Conservation (phyloP, 2,329 filamentous ascomycete genomes). For the Xylaria sp. region DNA sequence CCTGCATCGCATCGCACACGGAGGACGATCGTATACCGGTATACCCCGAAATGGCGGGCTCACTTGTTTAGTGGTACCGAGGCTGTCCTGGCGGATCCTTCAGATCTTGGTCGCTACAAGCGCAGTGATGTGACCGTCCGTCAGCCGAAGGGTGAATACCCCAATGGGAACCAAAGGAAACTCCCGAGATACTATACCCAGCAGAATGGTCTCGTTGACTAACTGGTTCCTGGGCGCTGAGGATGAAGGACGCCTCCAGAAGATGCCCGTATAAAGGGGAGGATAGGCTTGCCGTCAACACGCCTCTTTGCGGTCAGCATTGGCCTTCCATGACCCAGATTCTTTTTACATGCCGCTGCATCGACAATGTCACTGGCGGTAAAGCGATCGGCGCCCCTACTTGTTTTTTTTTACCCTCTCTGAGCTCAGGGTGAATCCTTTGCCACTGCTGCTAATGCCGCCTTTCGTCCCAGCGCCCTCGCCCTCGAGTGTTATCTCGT, state of each 20-base stretch:
- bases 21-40: not conserved
- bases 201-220: slow-evolving; percentile 56
- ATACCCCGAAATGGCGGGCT: slow-evolving; percentile 5
- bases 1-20: slow-evolving; percentile 5
- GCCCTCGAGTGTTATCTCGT: slow-evolving; percentile 26
- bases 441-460: slow-evolving; percentile 69
- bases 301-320: slow-evolving; percentile 58
- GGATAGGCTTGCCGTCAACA: slow-evolving; percentile 60
- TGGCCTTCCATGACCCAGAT: slow-evolving; percentile 63
- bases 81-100: slow-evolving; percentile 40
- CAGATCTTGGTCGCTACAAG: slow-evolving; percentile 49
- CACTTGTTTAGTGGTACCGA: slow-evolving; percentile 9
- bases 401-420: slow-evolving; percentile 26
- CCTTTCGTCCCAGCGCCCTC: slow-evolving; percentile 47
- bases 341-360: slow-evolving; percentile 56
- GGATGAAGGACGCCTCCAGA: slow-evolving; percentile 61
- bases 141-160: slow-evolving; percentile 56
- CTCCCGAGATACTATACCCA: slow-evolving; percentile 54
- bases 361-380: slow-evolving; percentile 63
- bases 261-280: slow-evolving; percentile 54
- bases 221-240: slow-evolving; percentile 60
- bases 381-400: slow-evolving; percentile 29
- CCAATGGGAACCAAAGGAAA: slow-evolving; percentile 49
- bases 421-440: slow-evolving; percentile 49
- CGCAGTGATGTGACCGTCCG: slow-evolving; percentile 48